phyloP scores from a whole-genome alignment of 495 filamentous ascomycete genomes.

The Glutinoglossum americanum region DNA sequence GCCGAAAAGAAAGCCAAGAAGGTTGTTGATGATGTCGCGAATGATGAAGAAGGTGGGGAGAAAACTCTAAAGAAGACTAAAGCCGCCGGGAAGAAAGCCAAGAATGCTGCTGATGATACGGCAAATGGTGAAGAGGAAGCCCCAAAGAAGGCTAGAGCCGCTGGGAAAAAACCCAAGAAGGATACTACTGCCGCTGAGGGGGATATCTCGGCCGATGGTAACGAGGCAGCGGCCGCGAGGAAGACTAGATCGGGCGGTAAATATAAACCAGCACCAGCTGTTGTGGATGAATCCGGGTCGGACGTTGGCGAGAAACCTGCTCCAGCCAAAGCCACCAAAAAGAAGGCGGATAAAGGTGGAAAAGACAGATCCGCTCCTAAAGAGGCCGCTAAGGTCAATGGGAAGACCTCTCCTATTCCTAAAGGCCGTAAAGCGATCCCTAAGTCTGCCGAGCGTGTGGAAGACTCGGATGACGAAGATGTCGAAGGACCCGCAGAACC shows the following conservation, averaged over 20 bases:
- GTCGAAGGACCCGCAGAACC: background rate
- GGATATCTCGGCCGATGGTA: background rate
- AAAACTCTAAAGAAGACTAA: background rate
- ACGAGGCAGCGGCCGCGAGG: background rate
- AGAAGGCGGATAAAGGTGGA: background rate
- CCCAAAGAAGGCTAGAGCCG: background rate
- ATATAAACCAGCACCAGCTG: background rate
- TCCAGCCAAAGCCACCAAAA: background rate
- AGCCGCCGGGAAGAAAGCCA: background rate
- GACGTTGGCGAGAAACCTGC: background rate
- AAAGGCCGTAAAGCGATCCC: background rate
- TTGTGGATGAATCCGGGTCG: background rate
- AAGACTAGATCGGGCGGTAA: background rate
- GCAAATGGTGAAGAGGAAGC: conserved; percentile 4
- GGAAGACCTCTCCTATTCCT: background rate
- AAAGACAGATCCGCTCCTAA: background rate
- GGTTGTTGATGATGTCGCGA: too few species aligned
- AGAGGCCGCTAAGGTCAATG: background rate
- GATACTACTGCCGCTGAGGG: background rate
- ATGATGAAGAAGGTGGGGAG: conserved; percentile 8
- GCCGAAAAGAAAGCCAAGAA: background rate
- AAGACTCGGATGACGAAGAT: background rate
- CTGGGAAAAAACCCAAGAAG: background rate
- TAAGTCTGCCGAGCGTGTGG: background rate
- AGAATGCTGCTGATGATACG: background rate